Conservation (phyloP, 2,329 filamentous ascomycete genomes). For the Microcyclospora pomicola region DNA sequence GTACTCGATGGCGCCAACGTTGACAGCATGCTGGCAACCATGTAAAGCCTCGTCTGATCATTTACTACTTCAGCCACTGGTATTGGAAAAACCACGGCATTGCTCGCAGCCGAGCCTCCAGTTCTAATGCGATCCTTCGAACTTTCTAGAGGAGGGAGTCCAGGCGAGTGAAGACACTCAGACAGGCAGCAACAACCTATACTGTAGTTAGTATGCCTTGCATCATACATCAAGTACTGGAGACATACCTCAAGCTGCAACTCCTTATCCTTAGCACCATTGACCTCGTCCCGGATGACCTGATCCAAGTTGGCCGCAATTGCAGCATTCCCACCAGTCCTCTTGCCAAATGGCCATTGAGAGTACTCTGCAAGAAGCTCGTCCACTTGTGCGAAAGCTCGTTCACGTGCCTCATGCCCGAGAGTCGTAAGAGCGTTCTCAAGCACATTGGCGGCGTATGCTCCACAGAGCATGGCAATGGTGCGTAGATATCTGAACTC, state of each 20-base stretch:
- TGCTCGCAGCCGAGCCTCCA: too few species aligned
- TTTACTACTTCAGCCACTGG: too few species aligned
- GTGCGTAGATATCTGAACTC: conserved; percentile 90
- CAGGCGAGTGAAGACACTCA: conserved; percentile 94
- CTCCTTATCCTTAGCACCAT: conserved; percentile 79
- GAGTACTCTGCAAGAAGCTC: conserved; percentile 92
- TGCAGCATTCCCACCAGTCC: conserved; percentile 59
- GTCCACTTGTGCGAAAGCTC: conserved; percentile 93
- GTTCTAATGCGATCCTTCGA: background rate
- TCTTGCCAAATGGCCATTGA: conserved; percentile 89
- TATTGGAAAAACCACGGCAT: too few species aligned
- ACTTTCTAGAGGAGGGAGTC: conserved; percentile 70
- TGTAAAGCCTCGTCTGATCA: too few species aligned
- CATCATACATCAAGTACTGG: background rate
- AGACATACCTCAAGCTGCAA: conserved; percentile 76
- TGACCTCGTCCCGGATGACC: conserved; percentile 75
- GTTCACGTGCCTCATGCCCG: conserved; percentile 83
- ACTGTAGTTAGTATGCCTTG: conserved; percentile 12
- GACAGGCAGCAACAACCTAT: conserved; percentile 75
- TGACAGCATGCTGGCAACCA: too few species aligned
- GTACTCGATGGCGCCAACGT: too few species aligned
- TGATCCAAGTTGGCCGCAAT: conserved; percentile 88
- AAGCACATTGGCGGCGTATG: conserved; percentile 93
- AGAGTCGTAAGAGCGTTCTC: conserved; percentile 94
- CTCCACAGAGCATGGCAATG: conserved; percentile 91